Conservation (phyloP, 2,329 filamentous ascomycete species). For the Emericellopsis cladophorae region DNA sequence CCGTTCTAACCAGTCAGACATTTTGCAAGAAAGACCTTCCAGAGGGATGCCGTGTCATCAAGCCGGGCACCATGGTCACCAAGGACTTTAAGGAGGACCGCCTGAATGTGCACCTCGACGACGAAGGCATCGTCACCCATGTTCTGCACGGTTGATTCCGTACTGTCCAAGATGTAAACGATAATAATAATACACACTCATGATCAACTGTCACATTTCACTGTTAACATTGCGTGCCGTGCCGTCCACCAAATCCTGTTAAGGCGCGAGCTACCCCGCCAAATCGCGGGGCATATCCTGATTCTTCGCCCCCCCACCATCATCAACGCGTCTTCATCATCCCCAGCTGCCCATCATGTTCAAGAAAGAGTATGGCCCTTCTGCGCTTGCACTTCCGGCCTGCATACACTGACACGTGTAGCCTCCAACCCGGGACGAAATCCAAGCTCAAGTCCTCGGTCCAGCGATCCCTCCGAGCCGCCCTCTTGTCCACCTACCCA, state of each 20-base stretch:
- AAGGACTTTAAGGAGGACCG: constrained; percentile 40
- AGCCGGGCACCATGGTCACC: constrained; percentile 44
- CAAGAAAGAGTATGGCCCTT: constrained; percentile 67
- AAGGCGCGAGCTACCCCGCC: constrained; percentile 3
- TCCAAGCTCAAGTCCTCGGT: constrained; percentile 97
- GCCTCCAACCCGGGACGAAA: constrained; percentile 66
- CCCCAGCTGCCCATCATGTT: constrained; percentile 47
- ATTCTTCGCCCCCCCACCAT: constrained; percentile 2
- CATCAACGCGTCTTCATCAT: constrained; percentile 3
- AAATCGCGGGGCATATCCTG: constrained; percentile 4
- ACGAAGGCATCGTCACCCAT: constrained; percentile 47
- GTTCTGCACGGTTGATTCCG: constrained; percentile 17
- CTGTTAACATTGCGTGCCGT: too few relatives aligned
- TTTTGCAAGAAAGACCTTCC: constrained; percentile 51
- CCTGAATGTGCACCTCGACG: constrained; percentile 46
- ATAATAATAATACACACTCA: too few relatives aligned
- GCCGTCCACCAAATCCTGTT: neutral
- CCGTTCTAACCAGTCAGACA: constrained; percentile 23
- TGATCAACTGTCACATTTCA: too few relatives aligned
- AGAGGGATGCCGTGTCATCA: constrained; percentile 39
- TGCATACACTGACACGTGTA: constrained; percentile 18
- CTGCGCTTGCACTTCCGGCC: constrained; percentile 1
- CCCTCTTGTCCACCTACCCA: constrained; percentile 75
- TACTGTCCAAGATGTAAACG: too few relatives aligned
- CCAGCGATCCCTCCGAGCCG: constrained; percentile 73